Evolutionary conservation across 2,329 filamentous ascomycete genomes (phyloP), one percentile per base, ranked within the genome.

Genomic region (Huntiella moniliformis): DNA sequence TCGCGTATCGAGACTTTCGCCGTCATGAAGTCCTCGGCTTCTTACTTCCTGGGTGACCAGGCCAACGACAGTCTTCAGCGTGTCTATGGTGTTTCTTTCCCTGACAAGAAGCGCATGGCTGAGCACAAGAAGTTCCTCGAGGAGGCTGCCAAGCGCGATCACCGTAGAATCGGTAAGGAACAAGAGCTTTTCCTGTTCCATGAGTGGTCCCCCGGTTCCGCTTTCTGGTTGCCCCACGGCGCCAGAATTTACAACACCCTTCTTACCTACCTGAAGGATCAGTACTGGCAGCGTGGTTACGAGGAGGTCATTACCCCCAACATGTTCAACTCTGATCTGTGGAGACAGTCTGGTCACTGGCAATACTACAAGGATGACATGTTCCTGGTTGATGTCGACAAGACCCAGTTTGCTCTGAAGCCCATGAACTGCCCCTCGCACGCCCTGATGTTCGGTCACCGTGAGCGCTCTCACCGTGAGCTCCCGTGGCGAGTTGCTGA

Each of bases 341-440:
- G 91, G 91, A 91, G 94, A 67, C 82, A 77, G 16, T 94, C 86
- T 6, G 91, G 91, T 42, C 91, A 96, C 62, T 95, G 88, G 87
- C 75, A 81, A 50, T 63, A 64, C 53, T 65, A 95, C 68, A 76
- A 86, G 58, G 88, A 96, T 52, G 87, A 95, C 64, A 96, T 96
- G 88, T 73, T 73, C 53, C 62, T 67, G 36, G 77, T 94, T 54
- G 68, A 76, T 46, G 66, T 80, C 31, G 87, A 95, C 61, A 93
- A 94, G 68, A 80, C 63, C 53, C 57, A 58, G 41, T 66, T 63
- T 50, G 86, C 78, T 12, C 66, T 96, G 44, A 96, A 96, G 67
- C 88, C 88, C 22, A 96, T 96, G 91, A 96, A 96, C 67, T 98
- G 91, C 64, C 91, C 91, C 3, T 86, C 86, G 22, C 88, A 96